Evolutionary conservation across 768 basidiomycete genomes (phyloP).

Genomic region (Pholiota molesta): DNA sequence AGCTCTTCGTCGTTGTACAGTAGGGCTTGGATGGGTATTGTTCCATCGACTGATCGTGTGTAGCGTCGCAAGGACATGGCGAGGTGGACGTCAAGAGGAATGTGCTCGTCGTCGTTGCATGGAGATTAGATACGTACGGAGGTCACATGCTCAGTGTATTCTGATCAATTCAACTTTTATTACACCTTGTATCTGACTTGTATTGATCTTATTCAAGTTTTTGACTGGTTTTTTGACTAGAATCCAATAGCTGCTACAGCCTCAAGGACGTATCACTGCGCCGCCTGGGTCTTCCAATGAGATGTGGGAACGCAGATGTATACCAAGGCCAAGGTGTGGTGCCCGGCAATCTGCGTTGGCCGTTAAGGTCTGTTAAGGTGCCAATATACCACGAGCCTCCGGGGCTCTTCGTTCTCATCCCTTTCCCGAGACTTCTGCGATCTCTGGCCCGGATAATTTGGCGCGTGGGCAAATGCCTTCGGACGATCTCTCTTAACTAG

Average conservation of each 20-base stretch:
- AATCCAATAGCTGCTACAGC: not conserved
- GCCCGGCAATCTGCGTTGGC: slow-evolving; percentile 28
- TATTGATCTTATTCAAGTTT: not conserved
- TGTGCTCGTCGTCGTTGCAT: not conserved
- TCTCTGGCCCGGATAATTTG: slow-evolving; percentile 30
- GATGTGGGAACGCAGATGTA: slow-evolving; percentile 11
- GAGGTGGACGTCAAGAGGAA: slow-evolving; percentile 1
- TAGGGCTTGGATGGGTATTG: slow-evolving; percentile 75
- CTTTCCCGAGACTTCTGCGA: slow-evolving; percentile 36
- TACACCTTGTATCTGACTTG: not conserved
- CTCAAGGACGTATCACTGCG: not conserved
- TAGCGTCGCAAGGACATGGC: slow-evolving; percentile 59
- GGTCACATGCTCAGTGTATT: slow-evolving; percentile 6
- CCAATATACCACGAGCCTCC: slow-evolving; percentile 26
- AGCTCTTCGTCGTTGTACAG: slow-evolving; percentile 83
- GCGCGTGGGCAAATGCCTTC: slow-evolving; percentile 29
- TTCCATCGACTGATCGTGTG: slow-evolving; percentile 65
- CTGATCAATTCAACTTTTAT: not conserved
- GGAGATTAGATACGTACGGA: slow-evolving; percentile 7
- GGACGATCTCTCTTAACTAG: slow-evolving; percentile 29
- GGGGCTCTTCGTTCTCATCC: slow-evolving; percentile 24
- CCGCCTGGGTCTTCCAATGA: slow-evolving; percentile 1
- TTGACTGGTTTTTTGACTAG: not conserved
- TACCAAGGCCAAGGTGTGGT: slow-evolving; percentile 10
- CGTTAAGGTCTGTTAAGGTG: slow-evolving; percentile 23